phyloP scores from a whole-genome alignment of 495 filamentous ascomycete genomes.

The Annulohypoxylon nitens region DNA sequence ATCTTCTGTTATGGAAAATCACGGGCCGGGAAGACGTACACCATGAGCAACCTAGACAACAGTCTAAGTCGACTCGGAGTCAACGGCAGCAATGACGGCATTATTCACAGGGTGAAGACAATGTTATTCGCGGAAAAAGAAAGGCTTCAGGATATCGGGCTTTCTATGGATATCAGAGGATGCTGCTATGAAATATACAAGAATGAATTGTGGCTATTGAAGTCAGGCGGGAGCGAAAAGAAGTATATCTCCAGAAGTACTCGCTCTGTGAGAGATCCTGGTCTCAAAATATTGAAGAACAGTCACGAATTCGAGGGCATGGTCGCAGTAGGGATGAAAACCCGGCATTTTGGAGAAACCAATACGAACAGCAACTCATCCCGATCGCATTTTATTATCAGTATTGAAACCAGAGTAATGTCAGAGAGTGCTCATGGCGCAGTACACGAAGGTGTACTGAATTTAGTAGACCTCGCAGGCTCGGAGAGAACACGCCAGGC shows the following conservation, averaged over 20 bases:
- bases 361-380: conserved; percentile 66
- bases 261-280: neutral
- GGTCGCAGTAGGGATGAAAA: conserved; percentile 33
- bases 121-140: conserved; percentile 90
- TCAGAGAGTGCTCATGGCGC: conserved; percentile 73
- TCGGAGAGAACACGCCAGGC: conserved; percentile 79
- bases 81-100: conserved; percentile 93
- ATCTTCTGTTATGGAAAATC: conserved; percentile 99
- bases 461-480: conserved; percentile 63
- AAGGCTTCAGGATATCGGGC: conserved; percentile 85
- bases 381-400: conserved; percentile 63
- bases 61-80: conserved; percentile 55
- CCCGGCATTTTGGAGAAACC: conserved; percentile 73
- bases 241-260: conserved; percentile 65
- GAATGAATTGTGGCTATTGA: conserved; percentile 88
- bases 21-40: conserved; percentile 94
- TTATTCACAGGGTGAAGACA: conserved; percentile 90
- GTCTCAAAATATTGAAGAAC: conserved; percentile 8
- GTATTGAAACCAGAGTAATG: conserved; percentile 52
- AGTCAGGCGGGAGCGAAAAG: conserved; percentile 81
- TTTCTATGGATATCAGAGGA: conserved; percentile 87
- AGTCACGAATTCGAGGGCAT: conserved; percentile 33
- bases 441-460: conserved; percentile 68
- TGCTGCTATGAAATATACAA: conserved; percentile 98
- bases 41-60: conserved; percentile 84